Conservation (phyloP, 495 filamentous ascomycete species). For the Filosporella fistucella region DNA sequence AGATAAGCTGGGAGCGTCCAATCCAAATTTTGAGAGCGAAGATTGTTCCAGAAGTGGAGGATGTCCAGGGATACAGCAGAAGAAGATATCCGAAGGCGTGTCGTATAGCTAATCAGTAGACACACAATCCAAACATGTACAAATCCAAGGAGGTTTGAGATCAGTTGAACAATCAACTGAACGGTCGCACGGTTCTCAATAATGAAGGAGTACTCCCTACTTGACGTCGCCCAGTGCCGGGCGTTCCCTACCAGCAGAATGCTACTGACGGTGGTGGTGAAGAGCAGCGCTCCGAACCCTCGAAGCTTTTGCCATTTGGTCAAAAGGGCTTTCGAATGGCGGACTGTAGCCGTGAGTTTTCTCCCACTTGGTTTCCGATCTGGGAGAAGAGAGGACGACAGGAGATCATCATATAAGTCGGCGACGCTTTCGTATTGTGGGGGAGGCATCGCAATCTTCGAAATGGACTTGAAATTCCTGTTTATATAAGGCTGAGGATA, state of each 20-base stretch:
- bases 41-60: slow-evolving; percentile 19
- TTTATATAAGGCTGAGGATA: neutral
- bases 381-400: neutral
- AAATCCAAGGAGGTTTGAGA: slow-evolving; percentile 13
- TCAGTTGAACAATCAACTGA: slow-evolving; percentile 21
- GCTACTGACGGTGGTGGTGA: slow-evolving; percentile 1
- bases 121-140: slow-evolving; percentile 5
- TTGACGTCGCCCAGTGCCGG: slow-evolving; percentile 9
- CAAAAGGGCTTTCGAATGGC: neutral
- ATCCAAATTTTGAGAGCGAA: neutral
- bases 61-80: slow-evolving; percentile 11
- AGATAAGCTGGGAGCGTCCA: slow-evolving; percentile 1
- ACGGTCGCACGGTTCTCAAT: slow-evolving; percentile 16
- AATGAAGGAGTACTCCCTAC: slow-evolving; percentile 12
- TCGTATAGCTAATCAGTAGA: slow-evolving; percentile 7
- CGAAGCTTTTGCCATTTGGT: neutral
- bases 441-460: neutral
- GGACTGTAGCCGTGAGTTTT: neutral
- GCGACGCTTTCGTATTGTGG: neutral
- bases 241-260: slow-evolving; percentile 13
- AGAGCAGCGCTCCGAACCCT: neutral
- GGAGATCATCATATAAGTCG: neutral
- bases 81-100: slow-evolving; percentile 11
- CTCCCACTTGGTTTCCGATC: neutral
- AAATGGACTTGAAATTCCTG: neutral